These are phyloP conservation scores for Amaranthus tricolor DNA, from an alignment of 179 eudicot species.

Conservation along the genomic window DNA sequence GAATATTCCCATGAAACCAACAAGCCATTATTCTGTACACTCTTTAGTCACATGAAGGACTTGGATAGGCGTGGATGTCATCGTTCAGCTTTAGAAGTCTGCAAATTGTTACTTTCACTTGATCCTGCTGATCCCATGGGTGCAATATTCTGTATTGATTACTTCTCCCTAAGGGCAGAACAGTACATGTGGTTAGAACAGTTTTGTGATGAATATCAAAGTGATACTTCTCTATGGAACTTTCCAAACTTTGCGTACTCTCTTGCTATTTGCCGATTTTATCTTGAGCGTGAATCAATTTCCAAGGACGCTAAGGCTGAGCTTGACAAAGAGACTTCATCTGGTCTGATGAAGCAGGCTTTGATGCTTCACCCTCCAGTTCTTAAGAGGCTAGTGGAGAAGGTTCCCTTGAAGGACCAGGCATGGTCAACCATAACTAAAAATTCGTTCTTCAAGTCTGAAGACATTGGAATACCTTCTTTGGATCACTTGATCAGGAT, in stretches of 20 bases:
- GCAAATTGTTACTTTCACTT: constrained; percentile 80
- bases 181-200: constrained; percentile 87
- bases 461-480: constrained; percentile 62
- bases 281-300: constrained; percentile 52
- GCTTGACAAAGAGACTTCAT: constrained; percentile 47
- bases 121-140: constrained; percentile 95
- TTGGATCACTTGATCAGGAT: constrained; percentile 84
- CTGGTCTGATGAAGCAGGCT: constrained; percentile 88
- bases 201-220: constrained; percentile 70
- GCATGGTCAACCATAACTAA: constrained; percentile 55
- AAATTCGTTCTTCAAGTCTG: constrained; percentile 52
- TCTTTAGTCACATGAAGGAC: constrained; percentile 87
- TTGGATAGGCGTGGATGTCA: constrained; percentile 97
- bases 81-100: constrained; percentile 91
- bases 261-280: constrained; percentile 77
- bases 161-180: constrained; percentile 82
- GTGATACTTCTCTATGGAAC: constrained; percentile 68
- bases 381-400: constrained; percentile 64
- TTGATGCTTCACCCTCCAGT: constrained; percentile 90
- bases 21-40: constrained; percentile 62
- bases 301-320: constrained; percentile 27
- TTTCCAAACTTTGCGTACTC: constrained; percentile 93
- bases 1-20: constrained; percentile 75
- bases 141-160: constrained; percentile 78
- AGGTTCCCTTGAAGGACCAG: constrained; percentile 86